phyloP scores from a whole-genome alignment of 2,329 filamentous ascomycete genomes.

The Aquanectria penicillioides region DNA sequence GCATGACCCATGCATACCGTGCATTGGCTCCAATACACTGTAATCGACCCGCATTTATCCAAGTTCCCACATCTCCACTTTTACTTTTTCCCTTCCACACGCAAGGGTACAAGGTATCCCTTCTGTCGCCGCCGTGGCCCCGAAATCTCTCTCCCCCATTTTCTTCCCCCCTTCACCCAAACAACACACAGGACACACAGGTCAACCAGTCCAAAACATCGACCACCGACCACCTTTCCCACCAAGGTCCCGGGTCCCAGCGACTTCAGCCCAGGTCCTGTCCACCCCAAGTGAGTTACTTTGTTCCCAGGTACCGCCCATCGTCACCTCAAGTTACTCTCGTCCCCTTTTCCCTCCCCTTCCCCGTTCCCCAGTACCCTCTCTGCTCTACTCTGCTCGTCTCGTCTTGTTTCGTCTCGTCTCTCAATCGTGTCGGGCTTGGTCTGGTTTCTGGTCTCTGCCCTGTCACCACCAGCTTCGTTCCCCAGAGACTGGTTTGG shows the following conservation, averaged over 20 bases:
- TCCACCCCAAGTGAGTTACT: constrained; percentile 52
- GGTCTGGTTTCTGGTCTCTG: constrained; percentile 5
- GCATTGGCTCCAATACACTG: neutral
- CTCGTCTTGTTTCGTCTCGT: constrained; percentile 11
- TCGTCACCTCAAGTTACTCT: constrained; percentile 39
- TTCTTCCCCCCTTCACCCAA: constrained; percentile 45
- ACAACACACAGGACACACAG: constrained; percentile 35
- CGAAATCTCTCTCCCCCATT: constrained; percentile 42
- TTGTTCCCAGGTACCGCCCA: constrained; percentile 52
- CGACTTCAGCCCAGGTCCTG: constrained; percentile 43
- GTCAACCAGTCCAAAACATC: constrained; percentile 52
- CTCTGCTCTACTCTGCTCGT: constrained; percentile 10
- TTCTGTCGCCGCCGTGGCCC: too few species aligned
- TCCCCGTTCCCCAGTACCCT: constrained; percentile 14
- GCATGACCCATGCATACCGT: neutral
- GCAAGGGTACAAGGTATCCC: constrained; percentile 21
- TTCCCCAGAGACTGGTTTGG: constrained; percentile 21
- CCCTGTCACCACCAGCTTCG: constrained; percentile 27
- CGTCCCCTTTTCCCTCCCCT: constrained; percentile 30
- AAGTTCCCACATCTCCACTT: constrained; percentile 1
- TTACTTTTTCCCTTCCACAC: constrained; percentile 2
- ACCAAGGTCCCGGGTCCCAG: constrained; percentile 40
- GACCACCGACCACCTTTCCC: constrained; percentile 41
- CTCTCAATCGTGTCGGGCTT: neutral
- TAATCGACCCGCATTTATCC: neutral